phyloP scores from a whole-genome alignment of 1,284 basidiomycete genomes.

The Boletus smithii region DNA sequence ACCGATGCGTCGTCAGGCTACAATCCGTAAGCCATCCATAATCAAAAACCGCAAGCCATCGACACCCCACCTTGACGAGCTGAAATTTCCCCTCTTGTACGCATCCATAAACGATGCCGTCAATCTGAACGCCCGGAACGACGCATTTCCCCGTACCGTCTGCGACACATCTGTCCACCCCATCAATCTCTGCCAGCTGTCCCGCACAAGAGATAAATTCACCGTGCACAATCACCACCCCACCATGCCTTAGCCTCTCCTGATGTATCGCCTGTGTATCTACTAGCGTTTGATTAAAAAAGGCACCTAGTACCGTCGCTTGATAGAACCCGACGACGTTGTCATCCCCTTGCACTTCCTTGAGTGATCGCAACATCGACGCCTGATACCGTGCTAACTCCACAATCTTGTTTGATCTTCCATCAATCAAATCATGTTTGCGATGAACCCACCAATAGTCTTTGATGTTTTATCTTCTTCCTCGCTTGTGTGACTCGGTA shows the following conservation, averaged over 20 bases:
- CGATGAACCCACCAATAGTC: constrained; percentile 53
- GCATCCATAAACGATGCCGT: constrained; percentile 83
- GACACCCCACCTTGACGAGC: constrained; percentile 65
- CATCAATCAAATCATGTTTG: constrained; percentile 6
- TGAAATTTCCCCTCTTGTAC: constrained; percentile 85
- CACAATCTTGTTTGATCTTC: constrained; percentile 5
- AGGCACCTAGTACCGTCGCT: constrained; percentile 86
- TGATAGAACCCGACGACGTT: constrained; percentile 97
- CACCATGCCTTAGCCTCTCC: constrained; percentile 77
- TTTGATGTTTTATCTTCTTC: constrained; percentile 79
- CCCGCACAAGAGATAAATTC: constrained; percentile 19
- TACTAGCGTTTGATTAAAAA: constrained; percentile 85
- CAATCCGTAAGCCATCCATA: constrained; percentile 15
- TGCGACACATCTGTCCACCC: constrained; percentile 58
- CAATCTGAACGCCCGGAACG: constrained; percentile 89
- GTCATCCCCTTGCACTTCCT: constrained; percentile 92
- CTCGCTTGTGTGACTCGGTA: constrained; percentile 65
- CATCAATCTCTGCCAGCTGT: constrained; percentile 12
- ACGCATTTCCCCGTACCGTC: constrained; percentile 81
- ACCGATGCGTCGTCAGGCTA: constrained; percentile 81
- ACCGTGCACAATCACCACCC: constrained; percentile 91
- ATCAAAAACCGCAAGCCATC: not conserved
- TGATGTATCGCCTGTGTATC: constrained; percentile 86
- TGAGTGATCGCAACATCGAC: constrained; percentile 82
- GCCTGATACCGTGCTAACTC: constrained; percentile 74